Conservation (phyloP, 306 rosid species). For the Boehmeria nivea region DNA sequence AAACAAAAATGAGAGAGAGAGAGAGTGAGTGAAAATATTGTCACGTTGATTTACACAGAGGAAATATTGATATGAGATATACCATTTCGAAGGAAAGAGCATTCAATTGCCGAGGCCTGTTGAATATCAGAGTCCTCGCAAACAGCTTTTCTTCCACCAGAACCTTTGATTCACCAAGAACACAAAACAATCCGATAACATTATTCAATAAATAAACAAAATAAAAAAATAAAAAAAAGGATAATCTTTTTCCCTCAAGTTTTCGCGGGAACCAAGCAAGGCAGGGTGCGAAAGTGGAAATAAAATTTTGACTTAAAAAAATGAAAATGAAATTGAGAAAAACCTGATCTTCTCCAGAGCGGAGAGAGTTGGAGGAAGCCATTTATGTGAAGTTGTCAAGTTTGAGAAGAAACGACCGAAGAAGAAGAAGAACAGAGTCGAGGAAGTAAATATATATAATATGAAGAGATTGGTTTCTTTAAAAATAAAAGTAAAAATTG, state of each 20-base stretch:
- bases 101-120: constrained; percentile 76
- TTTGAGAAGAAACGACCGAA: neutral
- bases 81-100: constrained; percentile 73
- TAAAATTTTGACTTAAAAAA: too few species aligned
- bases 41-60: too few species aligned
- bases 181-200: neutral
- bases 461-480: too few species aligned
- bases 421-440: neutral
- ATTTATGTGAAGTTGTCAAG: neutral
- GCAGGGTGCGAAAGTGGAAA: too few species aligned
- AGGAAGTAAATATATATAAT: too few species aligned
- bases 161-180: constrained; percentile 31
- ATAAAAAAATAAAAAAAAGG: too few species aligned
- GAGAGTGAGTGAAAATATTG: neutral
- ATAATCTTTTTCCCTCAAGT: neutral
- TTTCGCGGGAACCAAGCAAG: neutral
- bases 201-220: too few species aligned
- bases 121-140: constrained; percentile 51
- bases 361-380: constrained; percentile 2
- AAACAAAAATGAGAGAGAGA: neutral
- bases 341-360: neutral
- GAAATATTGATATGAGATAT: neutral
- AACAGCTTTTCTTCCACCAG: constrained; percentile 44
- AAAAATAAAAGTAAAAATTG: too few species aligned
- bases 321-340: too few species aligned